A percentile compares a stretch with the other conserved stretches of the same genome.
These are phyloP conservation scores for Trichoderma gamsii DNA, from an alignment of 495 filamentous ascomycete species.

Conservation along the genomic window DNA sequence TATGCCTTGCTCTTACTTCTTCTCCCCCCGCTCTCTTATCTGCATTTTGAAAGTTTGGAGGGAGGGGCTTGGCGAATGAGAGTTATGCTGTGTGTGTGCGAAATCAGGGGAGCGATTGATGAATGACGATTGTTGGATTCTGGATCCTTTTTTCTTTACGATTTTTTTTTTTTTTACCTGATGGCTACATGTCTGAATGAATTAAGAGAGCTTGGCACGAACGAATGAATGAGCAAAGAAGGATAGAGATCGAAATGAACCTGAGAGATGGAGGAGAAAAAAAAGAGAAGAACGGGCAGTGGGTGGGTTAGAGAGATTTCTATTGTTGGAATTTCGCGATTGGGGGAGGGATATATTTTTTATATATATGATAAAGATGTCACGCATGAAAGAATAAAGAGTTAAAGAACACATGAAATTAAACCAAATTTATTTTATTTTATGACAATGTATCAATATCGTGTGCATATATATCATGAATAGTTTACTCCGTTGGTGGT, in stretches of 20 bases:
- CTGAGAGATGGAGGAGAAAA: background rate
- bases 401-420: constrained; percentile 2
- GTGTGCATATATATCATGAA: background rate
- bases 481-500: background rate
- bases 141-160: background rate
- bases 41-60: constrained; percentile 7
- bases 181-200: background rate
- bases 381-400: constrained; percentile 14
- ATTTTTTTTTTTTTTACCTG: background rate
- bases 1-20: constrained; percentile 4
- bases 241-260: background rate
- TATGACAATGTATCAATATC: no score
- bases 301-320: background rate
- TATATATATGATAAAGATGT: constrained; percentile 15
- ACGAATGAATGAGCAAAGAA: background rate
- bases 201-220: background rate
- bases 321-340: background rate
- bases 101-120: constrained; percentile 9
- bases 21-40: background rate
- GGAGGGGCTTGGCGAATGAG: background rate
- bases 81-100: background rate
- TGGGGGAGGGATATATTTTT: background rate
- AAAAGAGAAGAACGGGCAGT: background rate
- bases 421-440: background rate
- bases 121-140: constrained; percentile 14